Base-by-base conservation (phyloP, 2,329 filamentous ascomycete species). In the Cladorrhinum sp. region DNA sequence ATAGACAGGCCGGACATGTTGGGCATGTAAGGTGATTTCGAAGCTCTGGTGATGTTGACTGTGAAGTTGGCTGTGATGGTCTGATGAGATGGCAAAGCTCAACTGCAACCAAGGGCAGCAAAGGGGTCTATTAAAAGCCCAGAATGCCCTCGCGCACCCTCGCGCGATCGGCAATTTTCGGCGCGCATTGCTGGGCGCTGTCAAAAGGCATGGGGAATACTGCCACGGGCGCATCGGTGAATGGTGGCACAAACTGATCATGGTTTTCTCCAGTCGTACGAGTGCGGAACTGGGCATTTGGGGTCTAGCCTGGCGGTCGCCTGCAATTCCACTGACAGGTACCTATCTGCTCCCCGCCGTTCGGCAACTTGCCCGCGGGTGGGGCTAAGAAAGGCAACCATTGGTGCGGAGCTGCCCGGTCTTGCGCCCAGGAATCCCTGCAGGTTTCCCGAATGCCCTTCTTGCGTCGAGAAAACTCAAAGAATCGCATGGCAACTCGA, bases 201-300 rank as follows among this genome's bases (percentile, higher is more conserved):
- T 23, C 38, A 27, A 23, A 10, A n/a, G 22, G 27, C 23, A 48
- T 54, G 51, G 51, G 29, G 51, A 36, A 36, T 29, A 36, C 29
- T 22, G 25, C 29, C 24, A 41, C 25, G 25, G 58, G 57, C 32
- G 41, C 20, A 13, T 55, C 27, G n/a, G 57, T 56, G 62, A 25
- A 57, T 61, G 58, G 62, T 62, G 63, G 58, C 58, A 65, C 55
- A 56, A 67, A 64, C 65, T 61, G 62, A 55, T 63, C 58, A 67
- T 67, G 66, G 20, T 61, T 60, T 50, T 62, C 24, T 10, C 16
- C 41, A 41, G 60, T 68, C 64, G 66, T 68, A 67, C 66, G 65
- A 68, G 66, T 62, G 55, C 53, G 32, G 48, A 22, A 58, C 41
- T 57, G 53, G 63, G 60, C 52, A 16, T 9, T 24, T 27, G 27